Percentiles rank a stretch among this genome's conserved stretches.
phyloP scores from a whole-genome alignment of 108 stramenopile genomes.

The Seminavis robusta region DNA sequence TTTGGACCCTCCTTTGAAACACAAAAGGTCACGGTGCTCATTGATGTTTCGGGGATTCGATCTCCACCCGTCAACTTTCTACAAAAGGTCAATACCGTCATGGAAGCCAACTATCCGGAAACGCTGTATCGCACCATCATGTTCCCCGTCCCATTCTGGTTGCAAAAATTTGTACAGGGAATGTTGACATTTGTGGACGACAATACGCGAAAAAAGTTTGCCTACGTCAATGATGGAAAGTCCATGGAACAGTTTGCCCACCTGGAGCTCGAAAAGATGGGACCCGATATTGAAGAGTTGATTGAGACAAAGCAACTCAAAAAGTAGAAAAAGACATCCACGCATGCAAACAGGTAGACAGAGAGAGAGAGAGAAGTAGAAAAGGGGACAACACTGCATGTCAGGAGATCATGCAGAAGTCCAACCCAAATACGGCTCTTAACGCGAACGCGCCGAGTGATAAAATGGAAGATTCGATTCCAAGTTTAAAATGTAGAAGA shows the following conservation, averaged over 20 bases:
- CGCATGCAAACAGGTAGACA: no score
- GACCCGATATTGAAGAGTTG: slow-evolving; percentile 1
- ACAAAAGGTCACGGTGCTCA: background rate
- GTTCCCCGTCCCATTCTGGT: slow-evolving; percentile 5
- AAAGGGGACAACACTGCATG: no score
- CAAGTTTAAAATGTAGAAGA: no score
- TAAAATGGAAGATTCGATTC: no score
- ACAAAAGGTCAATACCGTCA: slow-evolving; percentile 2
- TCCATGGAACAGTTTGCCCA: slow-evolving; percentile 1
- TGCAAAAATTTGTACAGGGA: background rate
- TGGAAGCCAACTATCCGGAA: slow-evolving; percentile 8
- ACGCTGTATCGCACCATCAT: background rate
- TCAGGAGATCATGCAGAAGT: no score
- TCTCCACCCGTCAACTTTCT: slow-evolving; percentile 5
- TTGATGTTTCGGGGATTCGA: slow-evolving; percentile 5
- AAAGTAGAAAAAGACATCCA: no score
- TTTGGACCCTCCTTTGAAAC: slow-evolving; percentile 1
- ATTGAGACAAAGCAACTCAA: background rate
- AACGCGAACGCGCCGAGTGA: no score
- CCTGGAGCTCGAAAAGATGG: slow-evolving; percentile 2
- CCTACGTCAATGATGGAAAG: slow-evolving; percentile 1
- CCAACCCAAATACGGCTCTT: no score
- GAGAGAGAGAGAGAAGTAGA: no score
- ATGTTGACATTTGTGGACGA: background rate
- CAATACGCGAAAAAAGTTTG: slow-evolving; percentile 4